phyloP scores from a whole-genome alignment of 78 protist genomes.

The Chrysochromulina parva region DNA sequence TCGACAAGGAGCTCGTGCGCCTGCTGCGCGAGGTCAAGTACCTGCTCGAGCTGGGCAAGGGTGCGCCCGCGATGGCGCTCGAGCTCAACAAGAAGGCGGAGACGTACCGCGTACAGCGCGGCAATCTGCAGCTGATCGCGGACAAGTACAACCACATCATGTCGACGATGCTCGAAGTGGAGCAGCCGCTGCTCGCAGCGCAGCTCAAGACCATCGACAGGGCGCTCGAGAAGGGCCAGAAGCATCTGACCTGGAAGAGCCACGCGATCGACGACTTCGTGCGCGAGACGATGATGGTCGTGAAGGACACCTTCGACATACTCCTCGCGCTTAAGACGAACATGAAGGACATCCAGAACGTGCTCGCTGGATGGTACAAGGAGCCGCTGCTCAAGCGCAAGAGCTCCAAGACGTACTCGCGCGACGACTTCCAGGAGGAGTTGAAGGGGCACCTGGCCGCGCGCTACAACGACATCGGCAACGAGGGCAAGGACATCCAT shows the following conservation, averaged over 20 bases:
- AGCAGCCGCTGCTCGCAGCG: conserved; percentile 67
- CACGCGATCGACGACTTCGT: conserved; percentile 57
- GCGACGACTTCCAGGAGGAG: conserved; percentile 29
- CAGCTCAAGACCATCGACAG: conserved; percentile 58
- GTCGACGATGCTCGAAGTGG: conserved; percentile 59
- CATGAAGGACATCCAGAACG: not conserved
- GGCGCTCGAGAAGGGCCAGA: conserved; percentile 44
- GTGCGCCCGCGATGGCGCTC: conserved; percentile 23
- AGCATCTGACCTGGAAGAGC: not conserved
- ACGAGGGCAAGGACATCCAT: conserved; percentile 47
- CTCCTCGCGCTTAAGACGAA: conserved; percentile 14
- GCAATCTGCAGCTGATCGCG: conserved; percentile 53
- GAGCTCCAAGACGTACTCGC: conserved; percentile 9
- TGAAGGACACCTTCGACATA: not conserved
- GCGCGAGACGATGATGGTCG: not conserved
- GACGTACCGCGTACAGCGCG: conserved; percentile 50
- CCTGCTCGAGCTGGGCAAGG: conserved; percentile 25
- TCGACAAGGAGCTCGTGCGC: conserved; percentile 57
- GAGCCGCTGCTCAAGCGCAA: conserved; percentile 29
- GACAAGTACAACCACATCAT: conserved; percentile 65
- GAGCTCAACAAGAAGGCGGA: conserved; percentile 42
- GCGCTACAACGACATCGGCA: not conserved
- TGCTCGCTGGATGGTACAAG: conserved; percentile 29
- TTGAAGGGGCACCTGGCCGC: not conserved
- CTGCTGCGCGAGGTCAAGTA: conserved; percentile 71